Percentiles rank a stretch among this genome's conserved stretches.
Evolutionary conservation across 2,329 filamentous ascomycete genomes (phyloP).

Genomic region (Cytospora piceicola): DNA sequence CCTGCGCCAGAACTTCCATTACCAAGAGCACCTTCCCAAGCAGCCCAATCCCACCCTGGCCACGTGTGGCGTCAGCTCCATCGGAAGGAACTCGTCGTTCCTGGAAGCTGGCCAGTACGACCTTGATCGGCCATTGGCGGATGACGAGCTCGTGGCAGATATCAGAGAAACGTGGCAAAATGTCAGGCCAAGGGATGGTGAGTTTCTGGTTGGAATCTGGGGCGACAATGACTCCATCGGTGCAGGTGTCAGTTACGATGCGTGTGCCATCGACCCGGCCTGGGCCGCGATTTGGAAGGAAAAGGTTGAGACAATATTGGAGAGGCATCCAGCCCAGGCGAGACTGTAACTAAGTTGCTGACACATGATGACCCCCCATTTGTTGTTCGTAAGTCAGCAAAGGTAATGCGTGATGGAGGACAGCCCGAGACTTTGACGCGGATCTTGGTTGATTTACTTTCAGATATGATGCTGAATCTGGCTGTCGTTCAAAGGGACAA

Average conservation of each 20-base stretch:
- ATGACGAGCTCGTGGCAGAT: conserved; percentile 17
- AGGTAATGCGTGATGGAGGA: not conserved
- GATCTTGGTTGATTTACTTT: no score
- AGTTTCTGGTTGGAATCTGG: conserved; percentile 27
- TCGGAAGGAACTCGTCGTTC: conserved; percentile 18
- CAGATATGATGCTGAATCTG: no score
- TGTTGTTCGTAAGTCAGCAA: not conserved
- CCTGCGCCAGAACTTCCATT: conserved; percentile 12
- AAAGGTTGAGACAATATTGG: conserved; percentile 16
- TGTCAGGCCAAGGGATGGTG: conserved; percentile 26
- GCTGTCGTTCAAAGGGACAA: no score
- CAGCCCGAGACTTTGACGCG: not conserved
- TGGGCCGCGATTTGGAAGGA: conserved; percentile 25
- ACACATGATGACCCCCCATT: not conserved
- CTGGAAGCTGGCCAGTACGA: conserved; percentile 18
- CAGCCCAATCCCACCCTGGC: conserved; percentile 24
- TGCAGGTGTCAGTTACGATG: conserved; percentile 20
- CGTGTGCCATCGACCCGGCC: conserved; percentile 21
- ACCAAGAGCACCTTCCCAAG: conserved; percentile 19
- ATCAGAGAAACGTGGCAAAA: conserved; percentile 11
- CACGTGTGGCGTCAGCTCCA: conserved; percentile 27
- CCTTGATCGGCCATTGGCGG: conserved; percentile 4
- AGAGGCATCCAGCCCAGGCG: not conserved
- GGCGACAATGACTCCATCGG: conserved; percentile 18
- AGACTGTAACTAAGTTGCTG: conserved; percentile 4